Percentiles rank a stretch among this genome's conserved stretches.
phyloP scores from a whole-genome alignment of 331 rosid genomes.

The Acacia concinna region DNA sequence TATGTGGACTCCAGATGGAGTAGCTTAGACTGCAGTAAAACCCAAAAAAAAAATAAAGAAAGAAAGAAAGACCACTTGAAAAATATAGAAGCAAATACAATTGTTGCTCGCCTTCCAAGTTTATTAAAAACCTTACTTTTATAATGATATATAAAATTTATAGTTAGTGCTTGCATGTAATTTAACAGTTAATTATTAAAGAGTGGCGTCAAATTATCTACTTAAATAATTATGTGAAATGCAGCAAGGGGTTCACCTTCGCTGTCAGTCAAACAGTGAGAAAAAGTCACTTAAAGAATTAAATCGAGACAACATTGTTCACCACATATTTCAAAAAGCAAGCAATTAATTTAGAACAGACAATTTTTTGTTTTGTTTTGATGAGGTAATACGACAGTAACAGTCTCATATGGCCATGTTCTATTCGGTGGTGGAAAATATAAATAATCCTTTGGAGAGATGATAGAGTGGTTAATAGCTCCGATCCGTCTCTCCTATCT shows the following conservation, averaged over 20 bases:
- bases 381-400: neutral
- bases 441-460: too few species aligned
- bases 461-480: too few species aligned
- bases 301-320: neutral
- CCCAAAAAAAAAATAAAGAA: neutral
- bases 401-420: neutral
- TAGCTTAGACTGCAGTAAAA: slow-evolving; percentile 9
- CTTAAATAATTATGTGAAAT: neutral
- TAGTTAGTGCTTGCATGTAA: neutral
- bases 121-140: neutral
- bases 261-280: too few species aligned
- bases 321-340: neutral
- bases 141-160: neutral
- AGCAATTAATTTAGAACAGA: neutral
- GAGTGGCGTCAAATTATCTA: neutral
- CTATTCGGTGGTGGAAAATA: too few species aligned
- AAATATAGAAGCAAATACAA: slow-evolving; percentile 5
- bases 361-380: slow-evolving; percentile 11
- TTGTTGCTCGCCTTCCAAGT: neutral
- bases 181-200: neutral
- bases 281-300: neutral
- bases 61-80: neutral
- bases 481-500: too few species aligned
- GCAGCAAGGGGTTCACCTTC: neutral
- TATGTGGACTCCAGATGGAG: too few species aligned